Evolutionary conservation across 2,329 filamentous ascomycete species (phyloP), one percentile per base, ranked within the genome.

Genomic region (Nothophaeocryptopus gaeumannii): DNA sequence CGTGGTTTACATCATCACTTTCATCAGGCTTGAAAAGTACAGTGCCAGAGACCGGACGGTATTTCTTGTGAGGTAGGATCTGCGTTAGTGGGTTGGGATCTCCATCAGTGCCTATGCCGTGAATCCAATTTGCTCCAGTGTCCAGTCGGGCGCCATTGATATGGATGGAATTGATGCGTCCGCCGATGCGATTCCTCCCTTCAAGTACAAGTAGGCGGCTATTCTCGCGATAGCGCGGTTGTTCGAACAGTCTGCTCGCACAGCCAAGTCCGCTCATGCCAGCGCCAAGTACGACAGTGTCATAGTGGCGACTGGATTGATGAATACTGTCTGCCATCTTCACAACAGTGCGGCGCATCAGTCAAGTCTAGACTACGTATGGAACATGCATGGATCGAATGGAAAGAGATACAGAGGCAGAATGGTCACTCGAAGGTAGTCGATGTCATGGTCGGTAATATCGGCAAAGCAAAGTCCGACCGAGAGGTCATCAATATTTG

Each of bases 101-200:
- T 2, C 55, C 49, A 8, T 56, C 37, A 8, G 60, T 62, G 4
- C 58, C 60, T 5, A 54, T 49, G 13, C 60, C 60, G 45, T 62
- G 60, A n/a, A 61, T 62, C 60, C 60, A 62, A 12, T 62, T 62
- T 7, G 60, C 58, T 35, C 60, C 58, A 38, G 56, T 59, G 29
- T 62, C 60, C 3, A 62, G 47, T 2, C 58, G 56, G 36, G 42
- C 30, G 5, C 56, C 58, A 33, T 59, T 53, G 48, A 62, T 51
- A 29, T 55, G 11, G 2, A 61, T 56, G 8, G 58, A 51, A 26
- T 47, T 45, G 9, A 63, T 60, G 10, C 60, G 60, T 5, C 60
- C 60, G 8, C 60, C 60, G 15, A 61, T 60, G 11, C 58, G 51
- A 45, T 61, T 41, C 26, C 58, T 55, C 10, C 47, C 57, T 38